A percentile compares a stretch with the other conserved stretches of the same genome.
phyloP scores from a whole-genome alignment of 306 rosid genomes.

The Acacia melanoxylon region DNA sequence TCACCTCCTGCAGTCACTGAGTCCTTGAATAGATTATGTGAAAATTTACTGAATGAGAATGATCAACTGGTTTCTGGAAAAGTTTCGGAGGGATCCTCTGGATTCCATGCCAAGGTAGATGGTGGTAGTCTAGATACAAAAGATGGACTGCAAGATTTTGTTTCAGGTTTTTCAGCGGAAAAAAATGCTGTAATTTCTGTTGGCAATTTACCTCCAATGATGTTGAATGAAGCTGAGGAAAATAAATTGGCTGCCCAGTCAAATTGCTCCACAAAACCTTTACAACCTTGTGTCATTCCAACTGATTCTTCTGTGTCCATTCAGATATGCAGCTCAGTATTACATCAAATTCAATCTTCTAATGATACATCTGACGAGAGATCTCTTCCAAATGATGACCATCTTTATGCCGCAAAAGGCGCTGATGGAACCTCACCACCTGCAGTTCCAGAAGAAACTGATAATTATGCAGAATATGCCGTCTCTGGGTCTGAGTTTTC shows the following conservation, averaged over 20 bases:
- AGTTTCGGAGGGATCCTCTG: slow-evolving; percentile 21
- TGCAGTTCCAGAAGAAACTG: slow-evolving; percentile 60
- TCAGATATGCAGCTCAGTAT: slow-evolving; percentile 40
- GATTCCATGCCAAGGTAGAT: slow-evolving; percentile 25
- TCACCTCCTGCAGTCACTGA: slow-evolving; percentile 34
- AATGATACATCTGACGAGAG: slow-evolving; percentile 16
- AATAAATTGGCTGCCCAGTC: slow-evolving; percentile 36
- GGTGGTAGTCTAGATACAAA: slow-evolving; percentile 36
- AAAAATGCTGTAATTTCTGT: slow-evolving; percentile 25
- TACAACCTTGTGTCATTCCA: slow-evolving; percentile 28
- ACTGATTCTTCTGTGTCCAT: slow-evolving; percentile 33
- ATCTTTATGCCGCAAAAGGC: background rate
- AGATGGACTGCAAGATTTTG: slow-evolving; percentile 36
- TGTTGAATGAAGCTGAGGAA: slow-evolving; percentile 28
- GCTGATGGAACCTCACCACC: slow-evolving; percentile 47
- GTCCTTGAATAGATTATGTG: slow-evolving; percentile 37
- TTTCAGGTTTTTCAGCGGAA: slow-evolving; percentile 35
- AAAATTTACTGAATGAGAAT: slow-evolving; percentile 33
- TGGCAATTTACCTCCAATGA: slow-evolving; percentile 32
- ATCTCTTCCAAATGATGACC: slow-evolving; percentile 15
- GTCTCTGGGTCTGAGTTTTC: slow-evolving; percentile 53
- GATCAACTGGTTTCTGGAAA: slow-evolving; percentile 22
- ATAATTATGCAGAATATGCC: slow-evolving; percentile 53
- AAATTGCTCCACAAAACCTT: slow-evolving; percentile 32
- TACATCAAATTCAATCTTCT: slow-evolving; percentile 40